Conservation (phyloP, 495 filamentous ascomycete species). For the Aspergillus leporis region DNA sequence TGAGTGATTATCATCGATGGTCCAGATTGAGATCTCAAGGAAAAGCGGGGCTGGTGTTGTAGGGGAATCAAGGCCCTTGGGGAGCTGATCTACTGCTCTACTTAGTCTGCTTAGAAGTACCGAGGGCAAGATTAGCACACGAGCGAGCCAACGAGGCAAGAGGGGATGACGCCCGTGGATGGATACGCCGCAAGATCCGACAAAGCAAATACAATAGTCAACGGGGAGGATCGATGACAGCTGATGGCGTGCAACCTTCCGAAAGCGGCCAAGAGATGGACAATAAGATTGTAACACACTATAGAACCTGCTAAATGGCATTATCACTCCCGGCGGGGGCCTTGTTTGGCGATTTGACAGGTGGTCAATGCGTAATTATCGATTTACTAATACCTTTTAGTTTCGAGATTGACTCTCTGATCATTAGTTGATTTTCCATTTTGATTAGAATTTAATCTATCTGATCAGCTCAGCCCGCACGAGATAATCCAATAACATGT, state of each 20-base stretch:
- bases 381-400: neutral
- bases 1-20: neutral
- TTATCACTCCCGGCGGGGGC: neutral
- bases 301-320: neutral
- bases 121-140: neutral
- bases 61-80: neutral
- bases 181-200: neutral
- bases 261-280: slow-evolving; percentile 3
- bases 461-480: too few relatives aligned
- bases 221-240: slow-evolving; percentile 10
- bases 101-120: too few relatives aligned
- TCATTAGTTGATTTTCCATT: neutral
- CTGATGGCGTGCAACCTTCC: slow-evolving; percentile 16
- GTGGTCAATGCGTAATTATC: neutral
- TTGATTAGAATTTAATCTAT: too few relatives aligned
- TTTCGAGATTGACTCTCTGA: neutral
- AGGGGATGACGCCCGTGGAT: neutral
- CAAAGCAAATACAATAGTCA: slow-evolving; percentile 1
- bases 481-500: too few relatives aligned
- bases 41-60: neutral
- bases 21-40: neutral
- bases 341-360: slow-evolving; percentile 1
- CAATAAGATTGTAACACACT: slow-evolving; percentile 7
- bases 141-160: neutral
- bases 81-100: neutral